Conservation (phyloP, 75 land plant genomes). For the Sequoia sempervirens region DNA sequence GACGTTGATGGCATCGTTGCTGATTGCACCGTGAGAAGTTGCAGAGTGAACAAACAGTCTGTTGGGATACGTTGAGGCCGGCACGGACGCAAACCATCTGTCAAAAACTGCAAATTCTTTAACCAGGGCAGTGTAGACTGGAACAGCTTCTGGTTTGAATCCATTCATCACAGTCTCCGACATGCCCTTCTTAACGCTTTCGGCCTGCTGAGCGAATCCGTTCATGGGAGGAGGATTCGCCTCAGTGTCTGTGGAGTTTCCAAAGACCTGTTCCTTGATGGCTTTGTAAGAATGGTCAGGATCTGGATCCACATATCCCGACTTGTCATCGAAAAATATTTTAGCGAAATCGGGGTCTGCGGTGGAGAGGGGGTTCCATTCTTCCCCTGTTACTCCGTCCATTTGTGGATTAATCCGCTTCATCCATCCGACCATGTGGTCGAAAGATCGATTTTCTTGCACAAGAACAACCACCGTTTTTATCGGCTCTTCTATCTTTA, state of each 20-base stretch:
- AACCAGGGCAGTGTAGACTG: constrained; percentile 73
- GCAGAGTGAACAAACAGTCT: constrained; percentile 83
- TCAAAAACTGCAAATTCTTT: constrained; percentile 71
- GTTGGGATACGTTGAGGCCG: constrained; percentile 90
- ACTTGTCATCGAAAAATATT: constrained; percentile 44
- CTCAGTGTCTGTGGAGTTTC: constrained; percentile 19
- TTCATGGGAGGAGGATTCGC: constrained; percentile 46
- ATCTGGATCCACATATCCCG: constrained; percentile 68
- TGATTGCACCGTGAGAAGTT: constrained; percentile 67
- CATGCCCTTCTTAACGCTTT: constrained; percentile 29
- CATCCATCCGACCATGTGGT: no score
- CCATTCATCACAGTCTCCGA: constrained; percentile 39
- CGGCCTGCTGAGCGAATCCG: constrained; percentile 84
- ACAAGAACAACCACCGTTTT: constrained; percentile 8
- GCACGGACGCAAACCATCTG: constrained; percentile 86
- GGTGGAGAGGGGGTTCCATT: constrained; percentile 61
- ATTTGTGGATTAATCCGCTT: no score
- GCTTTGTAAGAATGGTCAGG: constrained; percentile 58
- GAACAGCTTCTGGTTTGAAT: constrained; percentile 54
- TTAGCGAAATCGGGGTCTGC: constrained; percentile 30
- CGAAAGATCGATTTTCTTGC: no score
- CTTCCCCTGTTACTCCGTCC: constrained; percentile 54
- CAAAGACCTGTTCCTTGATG: constrained; percentile 32
- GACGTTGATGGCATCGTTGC: constrained; percentile 45
- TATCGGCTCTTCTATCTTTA: constrained; percentile 37